Conservation (phyloP, 192 early-diverging fungal genomes). For the Dissophora ornata region DNA sequence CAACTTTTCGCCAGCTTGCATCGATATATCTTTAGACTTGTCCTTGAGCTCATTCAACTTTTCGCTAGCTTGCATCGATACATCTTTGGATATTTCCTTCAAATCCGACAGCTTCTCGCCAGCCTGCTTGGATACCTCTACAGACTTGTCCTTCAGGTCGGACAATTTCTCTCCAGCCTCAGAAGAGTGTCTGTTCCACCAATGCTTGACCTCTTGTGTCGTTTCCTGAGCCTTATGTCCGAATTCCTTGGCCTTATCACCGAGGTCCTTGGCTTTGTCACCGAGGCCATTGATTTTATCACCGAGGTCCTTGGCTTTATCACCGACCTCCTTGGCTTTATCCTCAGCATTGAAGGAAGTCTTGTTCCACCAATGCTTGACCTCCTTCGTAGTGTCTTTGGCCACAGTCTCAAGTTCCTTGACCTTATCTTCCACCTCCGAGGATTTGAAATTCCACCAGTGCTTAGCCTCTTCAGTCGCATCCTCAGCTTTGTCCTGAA, state of each 20-base stretch:
- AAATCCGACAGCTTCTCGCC: not conserved
- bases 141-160: constrained; percentile 6
- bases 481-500: not conserved
- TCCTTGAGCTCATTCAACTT: not conserved
- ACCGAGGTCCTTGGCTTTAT: not conserved
- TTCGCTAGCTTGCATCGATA: constrained; percentile 12
- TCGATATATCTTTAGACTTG: constrained; percentile 11
- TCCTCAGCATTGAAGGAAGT: constrained; percentile 1
- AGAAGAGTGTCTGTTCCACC: constrained; percentile 12
- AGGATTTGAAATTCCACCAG: constrained; percentile 10
- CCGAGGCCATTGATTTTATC: not conserved
- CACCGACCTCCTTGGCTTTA: constrained; percentile 4
- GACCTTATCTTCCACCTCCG: constrained; percentile 2
- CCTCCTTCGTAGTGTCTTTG: too few species aligned
- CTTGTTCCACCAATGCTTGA: constrained; percentile 20
- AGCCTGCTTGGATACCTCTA: constrained; percentile 15
- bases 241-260: constrained; percentile 9
- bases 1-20: constrained; percentile 6
- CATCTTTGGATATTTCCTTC: constrained; percentile 8
- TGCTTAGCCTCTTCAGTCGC: constrained; percentile 15
- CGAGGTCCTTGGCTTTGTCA: constrained; percentile 9
- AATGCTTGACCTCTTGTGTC: constrained; percentile 22
- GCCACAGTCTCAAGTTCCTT: too few species aligned
- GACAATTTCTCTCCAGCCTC: not conserved
- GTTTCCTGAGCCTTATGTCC: constrained; percentile 5